Conservation (phyloP, 257 asterid genomes). For the Apocynum venetum region DNA sequence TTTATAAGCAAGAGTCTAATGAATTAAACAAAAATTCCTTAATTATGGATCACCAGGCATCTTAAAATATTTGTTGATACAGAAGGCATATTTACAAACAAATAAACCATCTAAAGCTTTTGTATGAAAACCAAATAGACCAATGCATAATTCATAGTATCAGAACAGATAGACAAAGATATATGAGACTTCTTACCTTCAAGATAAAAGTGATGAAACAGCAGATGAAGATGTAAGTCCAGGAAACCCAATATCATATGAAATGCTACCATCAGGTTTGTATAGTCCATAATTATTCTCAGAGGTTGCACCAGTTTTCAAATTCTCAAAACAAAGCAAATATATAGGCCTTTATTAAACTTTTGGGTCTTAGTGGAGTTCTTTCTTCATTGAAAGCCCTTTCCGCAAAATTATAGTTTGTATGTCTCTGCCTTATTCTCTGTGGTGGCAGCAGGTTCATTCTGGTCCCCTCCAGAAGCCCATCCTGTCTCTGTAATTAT, state of each 20-base stretch:
- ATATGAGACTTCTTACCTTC: constrained; percentile 39
- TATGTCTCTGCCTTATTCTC: constrained; percentile 78
- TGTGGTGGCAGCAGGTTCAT: constrained; percentile 73
- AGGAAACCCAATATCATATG: constrained; percentile 77
- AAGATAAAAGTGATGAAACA: constrained; percentile 41
- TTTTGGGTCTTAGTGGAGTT: constrained; percentile 84
- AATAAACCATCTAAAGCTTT: background rate
- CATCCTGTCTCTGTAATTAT: constrained; percentile 95
- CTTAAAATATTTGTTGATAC: background rate
- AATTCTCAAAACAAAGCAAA: constrained; percentile 83
- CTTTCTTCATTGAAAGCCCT: constrained; percentile 80
- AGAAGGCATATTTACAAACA: background rate
- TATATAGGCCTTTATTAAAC: constrained; percentile 66
- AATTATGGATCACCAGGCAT: background rate
- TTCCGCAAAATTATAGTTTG: constrained; percentile 74
- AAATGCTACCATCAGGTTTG: constrained; percentile 77
- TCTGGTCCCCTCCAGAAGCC: constrained; percentile 92
- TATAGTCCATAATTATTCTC: constrained; percentile 78
- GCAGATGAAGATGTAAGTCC: constrained; percentile 72
- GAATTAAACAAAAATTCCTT: background rate
- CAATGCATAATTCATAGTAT: background rate
- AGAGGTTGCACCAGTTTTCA: constrained; percentile 60
- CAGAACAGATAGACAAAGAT: background rate
- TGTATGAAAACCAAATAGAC: background rate
- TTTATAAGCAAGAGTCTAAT: background rate